phyloP scores from a whole-genome alignment of 148 eudicot species.

The Beta vulgaris region DNA sequence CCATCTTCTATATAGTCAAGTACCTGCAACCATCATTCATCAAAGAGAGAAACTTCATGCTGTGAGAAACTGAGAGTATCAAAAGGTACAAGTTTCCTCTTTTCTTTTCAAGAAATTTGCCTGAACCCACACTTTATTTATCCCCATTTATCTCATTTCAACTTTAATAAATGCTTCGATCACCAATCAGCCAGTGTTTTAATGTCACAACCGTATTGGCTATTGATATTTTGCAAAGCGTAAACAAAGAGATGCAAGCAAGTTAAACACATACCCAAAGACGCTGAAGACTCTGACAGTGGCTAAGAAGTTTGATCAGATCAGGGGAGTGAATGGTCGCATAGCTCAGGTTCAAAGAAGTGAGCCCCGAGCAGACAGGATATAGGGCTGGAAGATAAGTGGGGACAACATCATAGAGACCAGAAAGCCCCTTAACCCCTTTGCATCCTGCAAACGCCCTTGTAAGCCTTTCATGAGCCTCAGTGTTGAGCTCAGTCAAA shows the following conservation, averaged over 20 bases:
- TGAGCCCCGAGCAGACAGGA: conserved; percentile 67
- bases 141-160: not conserved
- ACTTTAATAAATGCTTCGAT: not conserved
- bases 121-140: not conserved
- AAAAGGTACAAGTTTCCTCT: not conserved
- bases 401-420: conserved; percentile 85
- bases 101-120: not conserved
- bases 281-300: conserved; percentile 69
- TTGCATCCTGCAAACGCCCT: conserved; percentile 70
- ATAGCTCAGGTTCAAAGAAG: conserved; percentile 81
- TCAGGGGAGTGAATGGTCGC: conserved; percentile 77
- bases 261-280: conserved; percentile 60
- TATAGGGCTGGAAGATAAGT: conserved; percentile 70
- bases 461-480: conserved; percentile 49
- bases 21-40: conserved; percentile 42
- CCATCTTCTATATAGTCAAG: conserved; percentile 85
- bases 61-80: not conserved
- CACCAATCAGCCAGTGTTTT: not conserved
- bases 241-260: not conserved
- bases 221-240: not conserved
- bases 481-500: conserved; percentile 61
- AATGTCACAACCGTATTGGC: not conserved
- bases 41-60: not conserved
- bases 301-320: conserved; percentile 58
- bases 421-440: conserved; percentile 66